Conservation (phyloP, 257 asterid species). For the Ballota nigra region DNA sequence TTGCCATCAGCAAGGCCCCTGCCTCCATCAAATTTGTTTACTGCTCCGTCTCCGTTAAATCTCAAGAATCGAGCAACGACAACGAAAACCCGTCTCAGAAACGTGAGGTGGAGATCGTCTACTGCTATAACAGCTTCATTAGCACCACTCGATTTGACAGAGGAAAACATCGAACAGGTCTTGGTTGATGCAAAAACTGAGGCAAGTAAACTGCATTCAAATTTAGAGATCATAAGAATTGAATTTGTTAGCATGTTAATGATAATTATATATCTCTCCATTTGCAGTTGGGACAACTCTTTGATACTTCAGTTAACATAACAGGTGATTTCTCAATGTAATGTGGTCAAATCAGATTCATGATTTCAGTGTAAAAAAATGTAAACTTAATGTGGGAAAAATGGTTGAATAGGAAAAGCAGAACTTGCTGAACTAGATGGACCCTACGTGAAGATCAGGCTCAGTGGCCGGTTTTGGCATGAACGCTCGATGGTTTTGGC, state of each 20-base stretch:
- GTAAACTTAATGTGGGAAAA: background rate
- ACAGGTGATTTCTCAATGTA: constrained; percentile 49
- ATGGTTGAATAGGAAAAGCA: constrained; percentile 57
- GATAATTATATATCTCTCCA: background rate
- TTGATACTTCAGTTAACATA: constrained; percentile 78
- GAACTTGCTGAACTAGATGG: constrained; percentile 92
- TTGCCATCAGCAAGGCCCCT: constrained; percentile 17
- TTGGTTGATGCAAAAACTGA: constrained; percentile 62
- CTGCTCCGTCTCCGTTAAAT: constrained; percentile 24
- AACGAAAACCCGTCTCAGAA: constrained; percentile 4
- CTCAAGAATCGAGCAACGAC: constrained; percentile 24
- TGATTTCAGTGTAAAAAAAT: background rate
- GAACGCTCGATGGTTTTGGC: constrained; percentile 66
- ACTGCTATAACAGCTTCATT: constrained; percentile 38
- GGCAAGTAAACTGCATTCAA: constrained; percentile 34
- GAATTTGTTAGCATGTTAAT: background rate
- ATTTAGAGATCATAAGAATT: background rate
- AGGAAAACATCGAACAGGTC: constrained; percentile 68
- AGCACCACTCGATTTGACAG: constrained; percentile 69
- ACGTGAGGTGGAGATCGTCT: constrained; percentile 24
- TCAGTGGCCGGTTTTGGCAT: constrained; percentile 87
- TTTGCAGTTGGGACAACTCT: constrained; percentile 82
- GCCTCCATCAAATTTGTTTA: constrained; percentile 14
- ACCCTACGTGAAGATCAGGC: constrained; percentile 83
- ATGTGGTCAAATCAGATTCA: background rate